Conservation (phyloP, 768 basidiomycete genomes). For the Boletales sp. region DNA sequence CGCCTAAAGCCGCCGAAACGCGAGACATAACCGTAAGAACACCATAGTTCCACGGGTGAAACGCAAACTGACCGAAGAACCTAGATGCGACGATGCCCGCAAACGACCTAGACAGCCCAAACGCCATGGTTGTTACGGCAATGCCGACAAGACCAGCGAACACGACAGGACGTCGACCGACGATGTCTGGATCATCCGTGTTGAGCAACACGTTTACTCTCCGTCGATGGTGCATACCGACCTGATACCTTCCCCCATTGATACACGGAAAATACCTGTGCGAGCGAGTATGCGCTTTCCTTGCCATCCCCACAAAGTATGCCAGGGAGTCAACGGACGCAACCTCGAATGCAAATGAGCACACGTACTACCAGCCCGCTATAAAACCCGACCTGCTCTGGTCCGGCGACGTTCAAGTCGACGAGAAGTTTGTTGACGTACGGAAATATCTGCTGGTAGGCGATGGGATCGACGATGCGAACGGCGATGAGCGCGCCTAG, state of each 20-base stretch:
- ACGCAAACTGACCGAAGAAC: conserved; percentile 40
- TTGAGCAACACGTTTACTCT: background rate
- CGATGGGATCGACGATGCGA: conserved; percentile 56
- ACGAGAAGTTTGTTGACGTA: conserved; percentile 66
- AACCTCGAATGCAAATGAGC: conserved; percentile 9
- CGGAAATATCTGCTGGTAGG: conserved; percentile 60
- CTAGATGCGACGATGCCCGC: conserved; percentile 46
- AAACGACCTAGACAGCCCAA: conserved; percentile 56
- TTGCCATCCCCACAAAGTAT: conserved; percentile 17
- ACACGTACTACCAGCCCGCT: conserved; percentile 54
- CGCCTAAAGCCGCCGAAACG: conserved; percentile 36
- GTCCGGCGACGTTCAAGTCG: conserved; percentile 49
- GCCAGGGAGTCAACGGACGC: background rate
- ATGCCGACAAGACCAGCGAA: conserved; percentile 49
- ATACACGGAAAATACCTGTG: conserved; percentile 58
- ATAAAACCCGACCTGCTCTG: conserved; percentile 59
- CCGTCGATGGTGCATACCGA: background rate
- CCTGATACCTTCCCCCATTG: conserved; percentile 61
- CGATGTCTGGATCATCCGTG: conserved; percentile 35
- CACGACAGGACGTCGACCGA: conserved; percentile 62
- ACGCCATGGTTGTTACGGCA: conserved; percentile 44
- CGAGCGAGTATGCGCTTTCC: conserved; percentile 62
- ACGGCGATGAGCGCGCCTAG: conserved; percentile 40
- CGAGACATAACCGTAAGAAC: background rate
- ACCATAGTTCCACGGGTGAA: background rate